Conservation (phyloP, 805 yeast genomes). For the Teunomyces tritomae region DNA sequence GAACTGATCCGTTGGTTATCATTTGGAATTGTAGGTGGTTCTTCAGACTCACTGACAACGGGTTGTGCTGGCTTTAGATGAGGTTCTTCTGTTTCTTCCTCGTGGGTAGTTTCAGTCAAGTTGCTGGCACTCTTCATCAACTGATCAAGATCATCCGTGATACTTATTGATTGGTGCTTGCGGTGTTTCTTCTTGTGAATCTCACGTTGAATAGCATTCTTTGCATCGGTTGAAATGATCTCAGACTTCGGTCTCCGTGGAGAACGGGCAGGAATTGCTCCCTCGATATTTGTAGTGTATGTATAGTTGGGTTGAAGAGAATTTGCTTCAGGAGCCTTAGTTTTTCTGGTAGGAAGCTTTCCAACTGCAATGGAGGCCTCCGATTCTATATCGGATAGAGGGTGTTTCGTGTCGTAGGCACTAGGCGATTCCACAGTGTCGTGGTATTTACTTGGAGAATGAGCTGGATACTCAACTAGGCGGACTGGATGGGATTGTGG, state of each 20-base stretch:
- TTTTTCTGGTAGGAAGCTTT: constrained; percentile 19
- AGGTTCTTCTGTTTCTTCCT: background rate
- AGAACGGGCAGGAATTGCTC: constrained; percentile 39
- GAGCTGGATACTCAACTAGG: background rate
- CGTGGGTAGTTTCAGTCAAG: background rate
- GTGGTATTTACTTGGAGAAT: background rate
- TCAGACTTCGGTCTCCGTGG: constrained; percentile 36
- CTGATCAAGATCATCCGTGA: constrained; percentile 37
- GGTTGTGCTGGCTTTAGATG: background rate
- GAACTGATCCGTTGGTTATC: background rate
- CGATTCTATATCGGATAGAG: constrained; percentile 8
- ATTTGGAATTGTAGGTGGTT: background rate
- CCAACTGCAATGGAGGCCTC: constrained; percentile 16
- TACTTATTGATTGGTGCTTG: constrained; percentile 19
- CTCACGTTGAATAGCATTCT: background rate
- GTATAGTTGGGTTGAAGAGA: constrained; percentile 25
- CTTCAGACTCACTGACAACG: background rate
- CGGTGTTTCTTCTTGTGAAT: constrained; percentile 4
- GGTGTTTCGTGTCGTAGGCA: constrained; percentile 3
- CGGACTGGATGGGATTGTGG: constrained; percentile 3
- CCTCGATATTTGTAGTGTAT: constrained; percentile 34
- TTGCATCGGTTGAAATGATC: background rate
- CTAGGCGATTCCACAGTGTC: background rate
- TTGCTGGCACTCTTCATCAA: constrained; percentile 35
- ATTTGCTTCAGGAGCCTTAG: constrained; percentile 6